Percentiles rank a stretch among this genome's conserved stretches.
Evolutionary conservation across 2,329 filamentous ascomycete genomes (phyloP).

Genomic region (Fusarium multiceps): DNA sequence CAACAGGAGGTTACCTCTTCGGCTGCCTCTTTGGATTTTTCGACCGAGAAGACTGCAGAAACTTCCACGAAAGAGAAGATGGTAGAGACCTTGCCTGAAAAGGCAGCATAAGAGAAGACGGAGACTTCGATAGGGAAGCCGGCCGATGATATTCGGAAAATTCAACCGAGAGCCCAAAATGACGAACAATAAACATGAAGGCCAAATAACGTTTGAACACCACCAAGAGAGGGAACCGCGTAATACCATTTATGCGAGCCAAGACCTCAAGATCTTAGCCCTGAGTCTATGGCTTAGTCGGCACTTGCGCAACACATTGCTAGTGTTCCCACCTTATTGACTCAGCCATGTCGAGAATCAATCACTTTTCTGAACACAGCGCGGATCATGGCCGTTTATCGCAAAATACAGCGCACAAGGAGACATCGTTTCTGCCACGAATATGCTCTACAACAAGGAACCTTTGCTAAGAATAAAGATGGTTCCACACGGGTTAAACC

Average conservation of each 20-base stretch:
- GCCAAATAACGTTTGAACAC: not conserved
- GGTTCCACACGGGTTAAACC: not conserved
- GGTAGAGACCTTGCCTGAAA: not conserved
- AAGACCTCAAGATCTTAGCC: slow-evolving; percentile 14
- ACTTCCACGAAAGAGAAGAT: not conserved
- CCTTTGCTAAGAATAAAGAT: not conserved
- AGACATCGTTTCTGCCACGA: not conserved
- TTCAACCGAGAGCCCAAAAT: not conserved
- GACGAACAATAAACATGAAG: not conserved
- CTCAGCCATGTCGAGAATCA: slow-evolving; percentile 30
- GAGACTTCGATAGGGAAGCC: not conserved
- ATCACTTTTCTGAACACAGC: slow-evolving; percentile 1
- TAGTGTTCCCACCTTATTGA: slow-evolving; percentile 31
- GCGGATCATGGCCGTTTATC: slow-evolving; percentile 29
- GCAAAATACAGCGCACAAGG: slow-evolving; percentile 19
- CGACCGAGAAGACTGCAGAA: not conserved
- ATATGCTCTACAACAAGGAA: not conserved
- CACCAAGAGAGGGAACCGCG: slow-evolving; percentile 4
- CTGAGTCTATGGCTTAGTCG: slow-evolving; percentile 27
- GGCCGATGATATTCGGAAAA: not conserved
- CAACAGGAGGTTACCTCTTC: not conserved
- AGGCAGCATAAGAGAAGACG: not conserved
- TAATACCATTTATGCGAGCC: slow-evolving; percentile 12
- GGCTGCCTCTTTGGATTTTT: not conserved
- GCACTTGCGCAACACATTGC: slow-evolving; percentile 34